Evolutionary conservation across 352 stramenopile species (phyloP), one percentile per base, ranked within the genome.

Genomic region (Pythium phragmitis): DNA sequence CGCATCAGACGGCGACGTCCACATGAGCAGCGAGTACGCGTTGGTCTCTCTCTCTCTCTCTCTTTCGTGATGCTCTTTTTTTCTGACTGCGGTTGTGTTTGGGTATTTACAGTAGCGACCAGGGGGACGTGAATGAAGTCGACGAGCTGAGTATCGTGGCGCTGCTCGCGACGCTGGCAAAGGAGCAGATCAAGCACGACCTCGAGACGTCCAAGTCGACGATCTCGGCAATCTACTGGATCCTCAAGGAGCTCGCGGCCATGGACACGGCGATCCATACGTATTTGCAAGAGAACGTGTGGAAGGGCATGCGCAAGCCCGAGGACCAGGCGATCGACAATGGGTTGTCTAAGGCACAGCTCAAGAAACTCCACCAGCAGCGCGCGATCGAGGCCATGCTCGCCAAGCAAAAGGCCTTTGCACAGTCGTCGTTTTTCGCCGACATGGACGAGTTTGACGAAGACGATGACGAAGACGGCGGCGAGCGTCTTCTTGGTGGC

Each of bases 301-400:
- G 77, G 77, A 85, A 76, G 26, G 76, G 80, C 13, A 80, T 85
- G 58, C 87, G 86, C 50, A 88, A 88, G 34, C 64, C 79, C 7
- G 70, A 92, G 23, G 76, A 88, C 16, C 47, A 72, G 9, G 58
- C 74, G 36, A 60, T 60, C 13, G 71, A 89, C n/a, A 79, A 86
- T 34, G 76, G 80, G 17, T 65, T 93, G 61, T 86, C 79, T 0
- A 94, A 92, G 57, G 70, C 74, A 4, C 73, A 93, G 48, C 69
- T 92, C 0, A 83, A 90, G 65, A 92, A 94, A 52, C 61, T 88
- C 30, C 77, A 89, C 43, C 87, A 96, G 57, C 82, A 96, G 36
- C 82, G 81, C 36, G 87, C 87, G 17, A 93, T 96, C 45, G 79
- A 87, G 49, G 85, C 86, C 16, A 96, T 96, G 87, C 75, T 89